Base-by-base conservation (phyloP, 192 early-diverging fungal genomes). In the Coemansia sp. region DNA sequence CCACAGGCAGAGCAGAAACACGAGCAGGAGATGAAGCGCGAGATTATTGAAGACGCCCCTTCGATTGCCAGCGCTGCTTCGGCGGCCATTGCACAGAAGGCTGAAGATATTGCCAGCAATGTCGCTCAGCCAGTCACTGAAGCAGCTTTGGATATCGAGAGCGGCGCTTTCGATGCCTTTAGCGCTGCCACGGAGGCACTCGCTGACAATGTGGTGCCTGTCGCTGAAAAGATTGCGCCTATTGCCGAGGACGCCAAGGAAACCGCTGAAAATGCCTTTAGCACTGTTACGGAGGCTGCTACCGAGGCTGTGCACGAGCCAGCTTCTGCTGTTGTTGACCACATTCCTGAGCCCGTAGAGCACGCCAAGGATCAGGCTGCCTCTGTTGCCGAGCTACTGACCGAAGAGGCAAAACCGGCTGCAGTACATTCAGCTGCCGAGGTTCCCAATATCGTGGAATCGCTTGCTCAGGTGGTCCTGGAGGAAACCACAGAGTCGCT, bases 291-390 rank as follows among this genome's bases (percentile, higher is more conserved):
- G 22, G 56, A 58, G 34, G 13, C 47, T 16, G 57, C 51, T 45
- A 27, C 54, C 34, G 47, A 56, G 22, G 4, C 29, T 28, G 47
- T 45, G 9, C 49, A 48, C 5, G 53, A 55, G n/a, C 39, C 60
- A 2, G 29, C 34, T 22, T 16, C 34, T 18, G 35, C 39, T 18
- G 11, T 45, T 45, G 56, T 45, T 13, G 35, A 58, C 3, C 25
- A 6, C 20, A 1, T 58, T 45, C 4, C 39, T 14, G 36, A 45
- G 39, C 2, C 19, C 4, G 36, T 45, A 20, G 39, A 45, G 60
- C 46, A 61, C 0, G 23, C 14, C 34, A 42, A 45, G 16, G 28
- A 25, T 55, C 24, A n/a, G 16, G 28, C 29, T 30, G 24, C 49
- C 5, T 24, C 19, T 6, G 22, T 50, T 50, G 49, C 11, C 24